Conservation (phyloP, 768 basidiomycete genomes). For the Hericium rajendrae region DNA sequence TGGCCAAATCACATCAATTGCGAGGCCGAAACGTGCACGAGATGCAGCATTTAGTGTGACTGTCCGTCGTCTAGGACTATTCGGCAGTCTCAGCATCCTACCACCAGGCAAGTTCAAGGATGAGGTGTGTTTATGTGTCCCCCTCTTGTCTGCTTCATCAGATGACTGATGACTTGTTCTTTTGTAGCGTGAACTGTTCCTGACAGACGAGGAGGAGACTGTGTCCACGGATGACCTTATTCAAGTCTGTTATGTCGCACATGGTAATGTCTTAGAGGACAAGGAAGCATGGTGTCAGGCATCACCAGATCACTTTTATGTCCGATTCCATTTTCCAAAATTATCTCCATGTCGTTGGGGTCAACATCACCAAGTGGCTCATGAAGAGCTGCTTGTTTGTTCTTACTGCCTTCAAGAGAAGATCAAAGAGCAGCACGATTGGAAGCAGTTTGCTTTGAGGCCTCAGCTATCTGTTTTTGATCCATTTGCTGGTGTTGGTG, state of each 20-base stretch:
- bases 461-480: conserved; percentile 27
- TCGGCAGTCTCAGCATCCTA: conserved; percentile 29
- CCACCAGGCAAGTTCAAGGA: conserved; percentile 37
- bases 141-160: neutral
- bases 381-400: conserved; percentile 36
- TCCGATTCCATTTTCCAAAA: conserved; percentile 39
- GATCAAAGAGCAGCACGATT: conserved; percentile 8
- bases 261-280: conserved; percentile 22
- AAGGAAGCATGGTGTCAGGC: conserved; percentile 12
- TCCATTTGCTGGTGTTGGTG: conserved; percentile 41
- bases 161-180: neutral
- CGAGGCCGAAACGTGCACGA: conserved; percentile 9
- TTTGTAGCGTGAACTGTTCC: conserved; percentile 49
- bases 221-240: conserved; percentile 32
- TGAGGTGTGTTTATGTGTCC: conserved; percentile 35
- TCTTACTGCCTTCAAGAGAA: conserved; percentile 27
- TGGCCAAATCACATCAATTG: conserved; percentile 38
- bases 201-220: conserved; percentile 38
- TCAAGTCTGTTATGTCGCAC: conserved; percentile 38
- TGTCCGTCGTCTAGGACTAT: conserved; percentile 38
- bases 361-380: conserved; percentile 22
- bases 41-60: too few species aligned
- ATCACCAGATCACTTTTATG: conserved; percentile 42
- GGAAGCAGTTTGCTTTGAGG: conserved; percentile 19
- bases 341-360: conserved; percentile 24